Evolutionary conservation across 2,329 filamentous ascomycete species (phyloP), one percentile per base, ranked within the genome.

Genomic region (Pseudofabraea citricarpa): DNA sequence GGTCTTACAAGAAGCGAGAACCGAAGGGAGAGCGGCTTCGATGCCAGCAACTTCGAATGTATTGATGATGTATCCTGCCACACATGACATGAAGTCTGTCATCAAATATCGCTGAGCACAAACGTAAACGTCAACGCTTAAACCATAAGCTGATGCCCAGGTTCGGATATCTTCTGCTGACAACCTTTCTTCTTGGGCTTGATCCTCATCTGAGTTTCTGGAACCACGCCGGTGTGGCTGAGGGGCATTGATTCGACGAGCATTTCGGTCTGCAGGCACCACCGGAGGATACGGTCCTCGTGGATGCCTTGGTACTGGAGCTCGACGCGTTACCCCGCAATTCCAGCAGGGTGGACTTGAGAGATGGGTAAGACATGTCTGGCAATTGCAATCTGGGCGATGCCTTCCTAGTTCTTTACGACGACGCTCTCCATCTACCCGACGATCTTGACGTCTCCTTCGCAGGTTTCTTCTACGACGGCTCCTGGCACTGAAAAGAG

Each of bases 41-140:
- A 58, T 36, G 10, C 57, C 57, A 22, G 52, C 56, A 15, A 57
- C 45, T 42, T 60, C 57, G 43, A 60, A 59, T 38, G 71, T 69
- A 54, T 74, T 69, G 48, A 75, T 62, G 43, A 65, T 64, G 22
- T 57, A 64, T 4, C 66, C 62, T 39, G 68, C 61, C 27, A 74
- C 63, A 35, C 62, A 64, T 4, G 45, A 47, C 51, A 71, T 69
- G 56, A 75, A 69, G 38, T 65, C 65, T 20, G 68, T 64, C 54
- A 75, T 66, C 41, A 73, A 60, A 53, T 67, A 74, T 40, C 68
- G 66, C 49, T 72, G 64, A 6, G 71, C 71, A 41, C 69, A 68
- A 40, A 74, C 68, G 56, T 75, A 74, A 10, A 73, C 70, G 41
- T 73, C 68, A 10, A 75, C 52, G 51, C 67, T 68, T 26, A 74